phyloP scores from a whole-genome alignment of 2,329 filamentous ascomycete species.

The Fusarium sp. region DNA sequence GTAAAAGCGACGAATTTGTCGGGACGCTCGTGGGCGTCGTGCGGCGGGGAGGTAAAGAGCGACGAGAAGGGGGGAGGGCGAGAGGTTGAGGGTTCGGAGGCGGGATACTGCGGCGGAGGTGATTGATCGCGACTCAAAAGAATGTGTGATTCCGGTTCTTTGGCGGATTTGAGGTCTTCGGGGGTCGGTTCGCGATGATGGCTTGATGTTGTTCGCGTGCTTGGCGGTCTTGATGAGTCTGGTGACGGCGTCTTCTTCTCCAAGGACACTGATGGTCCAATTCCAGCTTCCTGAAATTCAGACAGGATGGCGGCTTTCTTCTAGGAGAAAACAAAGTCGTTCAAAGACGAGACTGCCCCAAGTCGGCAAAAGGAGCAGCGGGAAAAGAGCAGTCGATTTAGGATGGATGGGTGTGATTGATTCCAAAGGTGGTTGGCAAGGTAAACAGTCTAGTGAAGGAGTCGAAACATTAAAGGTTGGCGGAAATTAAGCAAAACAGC shows the following conservation, averaged over 20 bases:
- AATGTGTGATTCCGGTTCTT: slow-evolving; percentile 39
- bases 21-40: slow-evolving; percentile 51
- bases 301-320: slow-evolving; percentile 53
- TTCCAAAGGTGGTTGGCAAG: slow-evolving; percentile 22
- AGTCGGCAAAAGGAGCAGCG: slow-evolving; percentile 11
- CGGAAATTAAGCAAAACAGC: slow-evolving; percentile 7
- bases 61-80: slow-evolving; percentile 70
- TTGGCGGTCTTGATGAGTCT: slow-evolving; percentile 41
- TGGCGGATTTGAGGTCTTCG: slow-evolving; percentile 36
- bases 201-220: slow-evolving; percentile 42
- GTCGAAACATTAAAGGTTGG: slow-evolving; percentile 30
- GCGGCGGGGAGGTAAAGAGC: slow-evolving; percentile 59
- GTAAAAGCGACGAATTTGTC: slow-evolving; percentile 48
- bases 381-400: slow-evolving; percentile 20
- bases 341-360: slow-evolving; percentile 12
- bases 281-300: slow-evolving; percentile 47
- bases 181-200: slow-evolving; percentile 36
- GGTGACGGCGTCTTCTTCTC: slow-evolving; percentile 48
- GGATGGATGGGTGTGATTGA: slow-evolving; percentile 20
- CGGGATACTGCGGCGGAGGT: slow-evolving; percentile 70
- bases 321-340: slow-evolving; percentile 20
- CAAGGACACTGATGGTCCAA: slow-evolving; percentile 51
- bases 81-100: slow-evolving; percentile 63
- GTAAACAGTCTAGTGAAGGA: slow-evolving; percentile 22
- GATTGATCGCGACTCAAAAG: slow-evolving; percentile 54